Base-by-base conservation (phyloP, 495 filamentous ascomycete genomes). In the Tirmania nivea region DNA sequence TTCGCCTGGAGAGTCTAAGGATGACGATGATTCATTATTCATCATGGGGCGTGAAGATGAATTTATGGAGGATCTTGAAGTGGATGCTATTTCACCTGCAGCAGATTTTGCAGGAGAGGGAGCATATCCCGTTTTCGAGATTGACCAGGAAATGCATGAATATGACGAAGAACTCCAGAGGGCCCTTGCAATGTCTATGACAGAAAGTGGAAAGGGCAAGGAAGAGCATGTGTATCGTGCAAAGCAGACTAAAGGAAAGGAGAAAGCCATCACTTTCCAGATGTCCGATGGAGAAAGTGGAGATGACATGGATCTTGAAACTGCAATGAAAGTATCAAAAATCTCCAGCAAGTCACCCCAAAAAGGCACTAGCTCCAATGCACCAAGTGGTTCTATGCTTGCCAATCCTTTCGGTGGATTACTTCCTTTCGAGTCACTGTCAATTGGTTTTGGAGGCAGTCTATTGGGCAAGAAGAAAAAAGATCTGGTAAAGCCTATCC, bases 401-500 rank as follows among this genome's bases (percentile, higher is more conserved):
- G 1, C 25, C 25, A 72, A 72, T 59, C 69, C 71, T 8, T 86
- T 92, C 62, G 75, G 75, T 60, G 89, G 89, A 0, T 85, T 88
- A 1, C 68, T 96, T 14, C 89, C 89, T 0, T 96, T 96, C 59
- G 85, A 94, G 63, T 84, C 81, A 48, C 70, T 97, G 1, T 75
- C 84, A 60, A 75, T 89, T 57, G 73, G 72, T 54, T 61, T 71
- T 68, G 59, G 57, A 55, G 67, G 45, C 54, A 67, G 55, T 36
- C 58, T 48, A 47, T 62, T 51, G 56, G 61, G 49, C 39, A 51
- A 25, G 54, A 59, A 51, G 60, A 59, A 35, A 48, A 67, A 42
- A 45, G 49, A 56, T 53, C 49, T 49, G 55, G 59, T 56, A 34
- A 53, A 58, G 49, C 35, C 52, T 3, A 57, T 51, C 5, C 49